Base-by-base conservation (phyloP, 768 basidiomycete genomes). In the Boletus insuetus region DNA sequence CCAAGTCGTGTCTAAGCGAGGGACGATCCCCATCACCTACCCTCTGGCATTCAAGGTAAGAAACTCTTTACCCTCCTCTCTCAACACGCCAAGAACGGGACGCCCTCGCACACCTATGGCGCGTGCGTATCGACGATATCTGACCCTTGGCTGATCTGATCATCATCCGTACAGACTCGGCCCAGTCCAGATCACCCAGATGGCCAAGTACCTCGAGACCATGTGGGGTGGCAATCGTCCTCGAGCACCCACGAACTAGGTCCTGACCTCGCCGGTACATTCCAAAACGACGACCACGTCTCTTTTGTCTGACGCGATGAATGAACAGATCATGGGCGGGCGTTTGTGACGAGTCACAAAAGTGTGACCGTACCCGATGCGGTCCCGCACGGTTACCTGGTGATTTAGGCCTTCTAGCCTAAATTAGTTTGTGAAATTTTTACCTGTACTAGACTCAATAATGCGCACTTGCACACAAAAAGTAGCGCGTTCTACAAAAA, bases 181-280 rank as follows among this genome's bases (percentile, higher is more conserved):
- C 71, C 92, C 95, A 0, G 94, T 99, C 7, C 97, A 99, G 74
- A 83, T 98, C 46, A 98, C 95, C 0, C 97, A 99, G 74, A 99
- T 99, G 97, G 95, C 96, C 24, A 91, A 91, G 70, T 91, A 98
- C 72, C 88, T 98, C 63, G 97, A 98, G 75, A 98, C 96, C 3
- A 91, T 99, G 63, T 99, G 9, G 97, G 97, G 5, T 93, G 90
- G 91, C 91, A 92, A 66, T 93, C 87, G 17, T 94, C 91, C 19
- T 93, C 91, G 0, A 89, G 85, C 69, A 90, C 92, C 26, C 88
- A 98, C 61, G 97, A 99, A 74, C 97, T 96, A 22, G 97, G 97
- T 34, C 97, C 97, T 13, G 96, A 98, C 82, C 89, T 98, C 64
- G 96, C 96, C 59, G 94, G 93, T 91, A 62, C 61, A 79, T 67